Evolutionary conservation across 257 asterid genomes (phyloP).

Genomic region (Primulina huaijiensis): DNA sequence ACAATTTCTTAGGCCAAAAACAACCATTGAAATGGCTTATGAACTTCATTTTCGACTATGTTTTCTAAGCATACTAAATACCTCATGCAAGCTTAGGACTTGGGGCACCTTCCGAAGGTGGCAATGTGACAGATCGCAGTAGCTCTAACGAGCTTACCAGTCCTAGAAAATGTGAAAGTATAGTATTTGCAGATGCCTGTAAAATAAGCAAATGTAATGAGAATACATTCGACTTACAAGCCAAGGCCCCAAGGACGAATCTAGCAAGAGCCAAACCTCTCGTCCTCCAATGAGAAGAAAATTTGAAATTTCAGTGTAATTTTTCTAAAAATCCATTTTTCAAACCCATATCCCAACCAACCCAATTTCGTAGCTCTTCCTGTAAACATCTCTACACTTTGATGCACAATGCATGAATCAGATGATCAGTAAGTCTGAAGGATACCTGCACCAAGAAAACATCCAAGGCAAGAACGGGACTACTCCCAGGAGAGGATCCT

Average conservation of each 20-base stretch:
- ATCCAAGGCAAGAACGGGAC: constrained; percentile 90
- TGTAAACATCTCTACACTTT: background rate
- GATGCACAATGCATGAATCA: background rate
- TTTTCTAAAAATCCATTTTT: background rate
- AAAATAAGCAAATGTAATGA: constrained; percentile 9
- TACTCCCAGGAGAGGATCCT: constrained; percentile 63
- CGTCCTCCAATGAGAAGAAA: background rate
- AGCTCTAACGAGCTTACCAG: constrained; percentile 79
- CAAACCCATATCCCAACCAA: background rate
- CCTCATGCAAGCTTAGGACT: constrained; percentile 61
- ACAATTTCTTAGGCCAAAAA: constrained; percentile 6
- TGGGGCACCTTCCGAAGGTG: constrained; percentile 59
- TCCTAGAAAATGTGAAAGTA: constrained; percentile 90
- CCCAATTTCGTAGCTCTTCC: background rate
- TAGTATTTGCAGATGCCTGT: constrained; percentile 93
- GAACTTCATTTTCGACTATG: constrained; percentile 11
- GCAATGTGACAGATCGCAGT: constrained; percentile 86
- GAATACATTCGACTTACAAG: background rate
- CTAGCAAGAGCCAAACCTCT: background rate
- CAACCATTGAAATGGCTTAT: constrained; percentile 20
- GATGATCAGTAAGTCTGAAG: background rate
- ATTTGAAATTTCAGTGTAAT: background rate
- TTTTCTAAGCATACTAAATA: constrained; percentile 11
- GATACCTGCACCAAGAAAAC: constrained; percentile 98
- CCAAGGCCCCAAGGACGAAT: background rate